Evolutionary conservation across 192 early-diverging fungal species (phyloP), one percentile per base, ranked within the genome.

Genomic region (Coemansia aciculifera): DNA sequence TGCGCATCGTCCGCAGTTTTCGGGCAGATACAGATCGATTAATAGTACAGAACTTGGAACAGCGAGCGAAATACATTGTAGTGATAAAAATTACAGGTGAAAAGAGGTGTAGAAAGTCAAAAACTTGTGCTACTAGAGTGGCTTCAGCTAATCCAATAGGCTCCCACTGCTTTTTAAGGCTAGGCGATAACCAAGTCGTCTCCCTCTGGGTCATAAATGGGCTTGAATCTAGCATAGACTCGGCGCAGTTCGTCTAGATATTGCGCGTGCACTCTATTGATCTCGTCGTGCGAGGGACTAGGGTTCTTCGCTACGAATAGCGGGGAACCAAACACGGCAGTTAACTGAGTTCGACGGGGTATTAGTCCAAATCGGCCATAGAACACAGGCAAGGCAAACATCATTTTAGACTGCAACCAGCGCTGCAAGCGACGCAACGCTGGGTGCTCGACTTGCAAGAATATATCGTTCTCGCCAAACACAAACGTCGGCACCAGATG

Each of bases 391-490:
- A 92, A 59, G 1, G 92, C 91, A 51, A 89, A 91, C 61, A 88
- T 91, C 34, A 87, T 74, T 11, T 86, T 60, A 21, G 85, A 86
- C 79, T 96, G 91, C 77, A 95, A 80, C 57, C 84, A 70, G 27
- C 83, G 78, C 76, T 97, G 95, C 51, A 92, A 59, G 6, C 73
- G 74, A 23, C 87, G 86, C 21, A 94, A 57, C 49, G 86, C 57
- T 1, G 79, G 84, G 63, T 92, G 91, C 63, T 86, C 81, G 37
- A 92, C 82, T 54, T 95, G 93, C 38, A 89, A 86, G 79, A 90
- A 97, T 23, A 96, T 74, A 62, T 98, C 93, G 75, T 93, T 96
- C 74, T 99, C 96, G 42, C 97, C 97, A 86, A 99, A 98, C 15
- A 88, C 86, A 78, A 92, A 93, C 0, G 92, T 89, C 19, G 97